Percentiles rank a stretch among this genome's conserved stretches.
These are phyloP conservation scores for Botrytis paeoniae DNA, from an alignment of 2,329 filamentous ascomycete species.

Conservation along the genomic window DNA sequence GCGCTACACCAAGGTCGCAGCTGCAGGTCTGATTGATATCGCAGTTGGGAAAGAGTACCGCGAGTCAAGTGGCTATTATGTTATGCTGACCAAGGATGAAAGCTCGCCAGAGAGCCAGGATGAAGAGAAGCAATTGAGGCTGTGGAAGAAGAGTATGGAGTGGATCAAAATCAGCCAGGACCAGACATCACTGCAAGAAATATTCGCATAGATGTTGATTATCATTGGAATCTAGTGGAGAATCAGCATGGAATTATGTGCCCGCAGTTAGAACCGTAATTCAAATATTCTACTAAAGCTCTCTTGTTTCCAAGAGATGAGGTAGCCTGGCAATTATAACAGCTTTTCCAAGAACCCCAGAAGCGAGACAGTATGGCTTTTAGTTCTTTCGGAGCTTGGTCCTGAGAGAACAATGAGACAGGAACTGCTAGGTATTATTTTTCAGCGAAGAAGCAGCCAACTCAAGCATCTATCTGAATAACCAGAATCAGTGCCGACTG, in stretches of 20 bases:
- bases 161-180: neutral
- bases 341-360: neutral
- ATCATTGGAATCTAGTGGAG: neutral
- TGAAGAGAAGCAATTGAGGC: slow-evolving; percentile 1
- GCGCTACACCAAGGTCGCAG: neutral
- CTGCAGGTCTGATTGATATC: neutral
- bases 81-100: neutral
- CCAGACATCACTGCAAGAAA: neutral
- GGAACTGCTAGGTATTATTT: neutral
- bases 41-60: neutral
- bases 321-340: neutral
- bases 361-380: neutral
- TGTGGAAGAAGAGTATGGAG: slow-evolving; percentile 4
- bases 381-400: neutral
- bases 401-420: neutral
- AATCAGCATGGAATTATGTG: neutral
- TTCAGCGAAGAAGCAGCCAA: neutral
- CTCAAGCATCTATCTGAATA: neutral
- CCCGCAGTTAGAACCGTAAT: neutral
- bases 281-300: neutral
- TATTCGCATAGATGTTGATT: neutral
- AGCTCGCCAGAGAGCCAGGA: neutral
- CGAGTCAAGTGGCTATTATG: neutral
- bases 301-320: neutral
- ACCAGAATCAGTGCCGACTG: neutral